Conservation (phyloP, 805 yeast species). For the Starmerella floris region DNA sequence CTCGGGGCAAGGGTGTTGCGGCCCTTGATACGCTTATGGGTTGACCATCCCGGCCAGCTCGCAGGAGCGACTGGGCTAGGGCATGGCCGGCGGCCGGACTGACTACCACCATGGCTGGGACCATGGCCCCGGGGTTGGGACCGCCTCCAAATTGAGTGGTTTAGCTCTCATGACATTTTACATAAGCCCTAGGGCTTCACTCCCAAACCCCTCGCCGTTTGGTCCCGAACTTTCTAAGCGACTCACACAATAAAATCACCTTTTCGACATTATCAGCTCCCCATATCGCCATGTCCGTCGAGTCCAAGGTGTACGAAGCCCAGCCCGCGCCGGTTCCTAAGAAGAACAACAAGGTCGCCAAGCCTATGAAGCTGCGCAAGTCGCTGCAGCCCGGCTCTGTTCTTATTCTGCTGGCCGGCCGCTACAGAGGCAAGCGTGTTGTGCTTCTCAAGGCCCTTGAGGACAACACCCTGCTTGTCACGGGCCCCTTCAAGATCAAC, state of each 20-base stretch:
- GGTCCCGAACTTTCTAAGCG: not conserved
- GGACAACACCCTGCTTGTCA: conserved; percentile 92
- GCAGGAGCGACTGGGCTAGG: too few species aligned
- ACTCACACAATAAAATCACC: not conserved
- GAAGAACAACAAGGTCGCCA: conserved; percentile 75
- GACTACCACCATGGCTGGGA: too few species aligned
- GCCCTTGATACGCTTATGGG: too few species aligned
- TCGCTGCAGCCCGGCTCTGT: conserved; percentile 97
- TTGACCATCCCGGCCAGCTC: too few species aligned
- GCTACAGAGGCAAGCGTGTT: conserved; percentile 99
- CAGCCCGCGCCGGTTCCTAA: conserved; percentile 71
- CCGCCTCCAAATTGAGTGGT: too few species aligned
- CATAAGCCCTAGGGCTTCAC: not conserved
- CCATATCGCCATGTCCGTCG: conserved; percentile 1
- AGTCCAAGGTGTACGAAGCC: conserved; percentile 67
- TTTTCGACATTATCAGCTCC: conserved; percentile 1
- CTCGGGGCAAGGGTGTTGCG: too few species aligned
- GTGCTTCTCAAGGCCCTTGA: conserved; percentile 92
- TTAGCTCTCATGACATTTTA: too few species aligned
- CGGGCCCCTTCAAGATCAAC: conserved; percentile 99
- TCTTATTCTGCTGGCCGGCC: conserved; percentile 92
- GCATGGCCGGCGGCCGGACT: too few species aligned
- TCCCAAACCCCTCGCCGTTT: not conserved
- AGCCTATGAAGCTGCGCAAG: conserved; percentile 91
- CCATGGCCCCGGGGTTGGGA: too few species aligned